Evolutionary conservation across 768 basidiomycete genomes (phyloP), one percentile per base, ranked within the genome.

Genomic region (Collybia nuda): DNA sequence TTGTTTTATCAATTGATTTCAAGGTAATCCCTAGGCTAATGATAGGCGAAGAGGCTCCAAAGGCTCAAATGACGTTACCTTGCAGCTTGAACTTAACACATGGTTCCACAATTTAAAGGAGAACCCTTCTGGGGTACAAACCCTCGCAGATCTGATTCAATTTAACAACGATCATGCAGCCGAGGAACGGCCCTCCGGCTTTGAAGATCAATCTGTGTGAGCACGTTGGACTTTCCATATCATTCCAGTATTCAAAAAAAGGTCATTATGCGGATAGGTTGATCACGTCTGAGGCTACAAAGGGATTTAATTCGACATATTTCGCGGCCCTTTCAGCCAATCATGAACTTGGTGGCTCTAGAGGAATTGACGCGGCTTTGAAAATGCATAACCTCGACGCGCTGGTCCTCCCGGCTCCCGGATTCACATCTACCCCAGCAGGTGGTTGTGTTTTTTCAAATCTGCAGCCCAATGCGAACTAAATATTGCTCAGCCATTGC

Each of bases 1-100:
- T 80, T 14, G 84, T 85, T 2, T 54, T 82, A n/a, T 56, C 69
- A 9, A 66, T 71, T 0, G 84, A 86, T 54, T 81, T 86, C 67
- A 86, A 84, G 73, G 85, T 78, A 43, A 37, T 60, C 45, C 2
- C 21, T 12, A 17, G 2, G n/a, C 29, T 11, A 28, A 9, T 19
- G 5, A 4, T 32, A 19, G 22, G 18, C 26, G 42, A 24, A 43
- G 42, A 11, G 28, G 42, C 42, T 23, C 28, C 22, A 23, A 24
- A 19, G 7, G 23, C 23, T 15, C 23, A 43, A 28, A 23, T 43
- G 9, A n/a, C 6, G 17, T 37, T 37, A n/a, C 44, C 9, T 15
- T 9, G 21, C 40, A 19, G 21, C 14, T 11, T 17, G 21, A 18
- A 36, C 11, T 21, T 38, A 36, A 36, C n/a, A 14, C 29, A 51